These are phyloP conservation scores for Tuctoria greenei DNA, from an alignment of 176 grass and related monocot species.

Conservation along the genomic window DNA sequence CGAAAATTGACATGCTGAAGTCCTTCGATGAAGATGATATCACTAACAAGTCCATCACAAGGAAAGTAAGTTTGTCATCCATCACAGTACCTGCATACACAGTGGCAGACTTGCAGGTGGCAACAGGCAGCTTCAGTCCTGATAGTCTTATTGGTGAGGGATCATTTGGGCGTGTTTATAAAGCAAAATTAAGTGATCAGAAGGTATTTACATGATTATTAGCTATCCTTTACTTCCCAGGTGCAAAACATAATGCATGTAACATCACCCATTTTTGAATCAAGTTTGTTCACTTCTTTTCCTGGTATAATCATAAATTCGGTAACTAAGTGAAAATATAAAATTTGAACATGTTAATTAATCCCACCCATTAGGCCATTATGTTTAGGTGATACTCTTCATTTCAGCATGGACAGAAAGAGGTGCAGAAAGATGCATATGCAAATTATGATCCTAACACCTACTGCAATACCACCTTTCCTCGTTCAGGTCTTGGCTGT, in stretches of 20 bases:
- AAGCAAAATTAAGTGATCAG: conserved; percentile 65
- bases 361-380: not conserved
- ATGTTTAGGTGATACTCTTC: not conserved
- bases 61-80: conserved; percentile 61
- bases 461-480: not conserved
- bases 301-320: not conserved
- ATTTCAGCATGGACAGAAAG: not conserved
- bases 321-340: not conserved
- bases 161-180: conserved; percentile 71
- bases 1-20: conserved; percentile 70
- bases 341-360: conserved; percentile 20
- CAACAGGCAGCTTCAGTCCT: conserved; percentile 80
- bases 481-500: conserved; percentile 64
- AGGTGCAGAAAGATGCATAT: not conserved
- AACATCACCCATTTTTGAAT: not conserved
- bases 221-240: not conserved
- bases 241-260: not conserved
- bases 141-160: conserved; percentile 88
- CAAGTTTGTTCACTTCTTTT: not conserved
- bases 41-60: conserved; percentile 52
- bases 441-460: conserved; percentile 1
- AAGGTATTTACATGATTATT: conserved; percentile 54
- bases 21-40: conserved; percentile 72
- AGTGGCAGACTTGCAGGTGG: conserved; percentile 87
- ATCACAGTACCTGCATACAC: conserved; percentile 74